A percentile compares a stretch with the other conserved stretches of the same genome.
Conservation (phyloP, 139 green algal genomes). For the Picochlorum sp. region DNA sequence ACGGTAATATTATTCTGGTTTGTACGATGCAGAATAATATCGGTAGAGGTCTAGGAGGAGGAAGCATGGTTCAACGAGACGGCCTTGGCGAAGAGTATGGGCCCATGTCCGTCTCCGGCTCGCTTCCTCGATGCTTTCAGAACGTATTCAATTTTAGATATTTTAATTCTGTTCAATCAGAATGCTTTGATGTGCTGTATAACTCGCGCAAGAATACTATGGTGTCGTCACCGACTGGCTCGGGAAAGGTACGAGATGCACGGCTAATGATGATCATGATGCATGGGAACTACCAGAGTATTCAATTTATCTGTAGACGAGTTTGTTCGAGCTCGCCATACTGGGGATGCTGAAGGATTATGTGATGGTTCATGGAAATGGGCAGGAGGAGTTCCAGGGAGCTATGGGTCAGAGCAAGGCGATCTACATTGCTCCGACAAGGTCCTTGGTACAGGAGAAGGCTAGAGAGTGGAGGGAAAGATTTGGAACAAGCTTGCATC, state of each 20-base stretch:
- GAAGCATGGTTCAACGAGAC: too few relatives aligned
- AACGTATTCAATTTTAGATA: conserved; percentile 49
- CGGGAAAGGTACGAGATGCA: conserved; percentile 54
- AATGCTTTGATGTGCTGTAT: conserved; percentile 67
- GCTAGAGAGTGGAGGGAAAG: conserved; percentile 60
- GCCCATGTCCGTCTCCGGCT: too few relatives aligned
- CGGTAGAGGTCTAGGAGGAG: too few relatives aligned
- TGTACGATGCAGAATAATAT: too few relatives aligned
- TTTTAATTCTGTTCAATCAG: conserved; percentile 90
- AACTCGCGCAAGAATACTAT: conserved; percentile 53
- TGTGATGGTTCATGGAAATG: conserved; percentile 13
- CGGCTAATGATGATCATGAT: too few relatives aligned
- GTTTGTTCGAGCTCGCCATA: conserved; percentile 87
- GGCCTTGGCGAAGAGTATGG: too few relatives aligned
- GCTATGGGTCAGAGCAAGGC: conserved; percentile 32
- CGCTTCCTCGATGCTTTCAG: too few relatives aligned
- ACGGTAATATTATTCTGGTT: too few relatives aligned
- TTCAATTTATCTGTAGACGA: conserved; percentile 35
- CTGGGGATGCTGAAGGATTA: conserved; percentile 46
- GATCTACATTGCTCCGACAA: conserved; percentile 64
- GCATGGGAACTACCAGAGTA: too few relatives aligned
- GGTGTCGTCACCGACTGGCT: conserved; percentile 70
- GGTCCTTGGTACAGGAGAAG: conserved; percentile 73
- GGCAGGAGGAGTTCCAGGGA: background rate
- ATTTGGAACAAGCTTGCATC: conserved; percentile 37